These are phyloP conservation scores for Mucor mucedo DNA, from an alignment of 371 early-diverging fungal genomes.

Conservation along the genomic window DNA sequence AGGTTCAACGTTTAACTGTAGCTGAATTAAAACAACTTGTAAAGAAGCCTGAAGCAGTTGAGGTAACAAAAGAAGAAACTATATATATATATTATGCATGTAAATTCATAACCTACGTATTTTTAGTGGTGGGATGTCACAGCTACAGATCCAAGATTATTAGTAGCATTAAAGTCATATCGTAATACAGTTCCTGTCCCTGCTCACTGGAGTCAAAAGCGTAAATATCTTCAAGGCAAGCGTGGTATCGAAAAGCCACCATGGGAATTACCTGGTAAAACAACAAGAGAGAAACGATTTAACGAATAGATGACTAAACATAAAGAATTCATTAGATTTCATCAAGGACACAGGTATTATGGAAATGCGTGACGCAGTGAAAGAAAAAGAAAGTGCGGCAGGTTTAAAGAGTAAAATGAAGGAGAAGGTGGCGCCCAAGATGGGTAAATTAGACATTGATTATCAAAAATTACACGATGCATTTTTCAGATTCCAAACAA, in stretches of 20 bases:
- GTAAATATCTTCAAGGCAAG: slow-evolving; percentile 95
- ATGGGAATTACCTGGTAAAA: slow-evolving; percentile 88
- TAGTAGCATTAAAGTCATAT: slow-evolving; percentile 89
- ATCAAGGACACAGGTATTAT: slow-evolving; percentile 97
- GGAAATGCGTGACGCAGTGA: slow-evolving; percentile 91
- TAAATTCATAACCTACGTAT: neutral
- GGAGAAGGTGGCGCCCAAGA: slow-evolving; percentile 91
- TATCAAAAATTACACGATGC: slow-evolving; percentile 97
- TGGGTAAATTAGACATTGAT: slow-evolving; percentile 95
- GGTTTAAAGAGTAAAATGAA: slow-evolving; percentile 86
- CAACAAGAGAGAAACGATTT: neutral
- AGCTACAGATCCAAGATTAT: slow-evolving; percentile 86
- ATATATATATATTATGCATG: neutral
- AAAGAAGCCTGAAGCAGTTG: slow-evolving; percentile 94
- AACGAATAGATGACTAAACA: neutral
- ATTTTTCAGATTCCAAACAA: slow-evolving; percentile 95
- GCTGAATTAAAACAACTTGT: slow-evolving; percentile 94
- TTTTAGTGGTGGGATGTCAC: slow-evolving; percentile 79
- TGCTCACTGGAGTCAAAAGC: slow-evolving; percentile 94
- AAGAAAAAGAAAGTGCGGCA: slow-evolving; percentile 82
- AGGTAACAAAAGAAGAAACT: slow-evolving; percentile 56
- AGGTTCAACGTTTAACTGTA: slow-evolving; percentile 63
- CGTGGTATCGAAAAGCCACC: slow-evolving; percentile 95
- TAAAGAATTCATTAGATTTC: slow-evolving; percentile 64
- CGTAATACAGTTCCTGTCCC: slow-evolving; percentile 97